phyloP scores from a whole-genome alignment of 768 basidiomycete genomes.

The Lyophyllum semitale region DNA sequence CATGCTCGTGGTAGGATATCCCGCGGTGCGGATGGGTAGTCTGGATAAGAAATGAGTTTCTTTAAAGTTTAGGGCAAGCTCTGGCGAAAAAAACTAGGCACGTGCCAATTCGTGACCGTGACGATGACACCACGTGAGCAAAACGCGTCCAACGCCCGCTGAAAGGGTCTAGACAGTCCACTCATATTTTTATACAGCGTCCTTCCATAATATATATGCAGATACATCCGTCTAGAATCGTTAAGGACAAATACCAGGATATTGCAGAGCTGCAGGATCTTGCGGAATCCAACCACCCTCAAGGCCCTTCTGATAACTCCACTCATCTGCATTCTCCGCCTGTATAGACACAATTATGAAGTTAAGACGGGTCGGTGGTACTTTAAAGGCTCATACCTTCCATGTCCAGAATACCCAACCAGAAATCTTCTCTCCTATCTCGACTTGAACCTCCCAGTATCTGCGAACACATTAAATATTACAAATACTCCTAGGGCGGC shows the following conservation, averaged over 20 bases:
- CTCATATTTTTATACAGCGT: too few species aligned
- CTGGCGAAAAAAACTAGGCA: not conserved
- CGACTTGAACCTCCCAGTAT: conserved; percentile 82
- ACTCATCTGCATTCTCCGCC: conserved; percentile 72
- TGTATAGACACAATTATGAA: conserved; percentile 17
- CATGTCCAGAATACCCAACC: conserved; percentile 83
- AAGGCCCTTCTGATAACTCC: conserved; percentile 75
- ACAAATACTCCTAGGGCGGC: not conserved
- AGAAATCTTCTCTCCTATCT: conserved; percentile 67
- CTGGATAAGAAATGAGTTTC: not conserved
- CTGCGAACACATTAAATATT: conserved; percentile 26
- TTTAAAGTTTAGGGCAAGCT: too few species aligned
- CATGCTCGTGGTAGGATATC: conserved; percentile 1
- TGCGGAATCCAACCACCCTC: conserved; percentile 79
- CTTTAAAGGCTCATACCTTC: conserved; percentile 51
- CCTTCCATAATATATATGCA: not conserved
- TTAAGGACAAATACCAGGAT: conserved; percentile 62
- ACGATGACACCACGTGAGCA: too few species aligned
- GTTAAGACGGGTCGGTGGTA: not conserved
- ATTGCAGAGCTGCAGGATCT: conserved; percentile 64
- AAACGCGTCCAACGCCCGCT: too few species aligned
- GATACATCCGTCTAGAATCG: not conserved
- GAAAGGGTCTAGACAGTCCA: too few species aligned
- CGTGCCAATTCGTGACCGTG: not conserved
- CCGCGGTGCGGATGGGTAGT: not conserved